Percentiles rank a stretch among this genome's conserved stretches.
Conservation (phyloP, 2,329 filamentous ascomycete species). For the Ophiocordyceps australis region DNA sequence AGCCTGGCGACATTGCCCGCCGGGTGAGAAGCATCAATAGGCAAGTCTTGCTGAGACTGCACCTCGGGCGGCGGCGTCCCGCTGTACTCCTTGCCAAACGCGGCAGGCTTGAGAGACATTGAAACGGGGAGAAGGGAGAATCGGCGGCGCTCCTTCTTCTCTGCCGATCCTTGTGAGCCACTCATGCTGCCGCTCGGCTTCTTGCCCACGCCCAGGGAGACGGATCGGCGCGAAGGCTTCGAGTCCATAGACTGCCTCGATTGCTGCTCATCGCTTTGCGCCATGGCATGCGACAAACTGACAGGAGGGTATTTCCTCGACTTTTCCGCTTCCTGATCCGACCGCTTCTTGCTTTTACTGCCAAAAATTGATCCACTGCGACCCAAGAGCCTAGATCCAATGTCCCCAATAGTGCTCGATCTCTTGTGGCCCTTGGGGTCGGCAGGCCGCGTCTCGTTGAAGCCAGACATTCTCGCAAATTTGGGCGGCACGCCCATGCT, state of each 20-base stretch:
- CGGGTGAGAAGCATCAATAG: conserved; percentile 25
- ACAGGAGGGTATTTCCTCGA: conserved; percentile 69
- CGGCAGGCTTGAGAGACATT: conserved; percentile 47
- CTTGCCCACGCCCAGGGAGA: conserved; percentile 50
- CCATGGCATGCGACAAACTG: conserved; percentile 65
- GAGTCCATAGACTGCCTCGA: conserved; percentile 52
- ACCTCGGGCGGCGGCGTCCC: conserved; percentile 20
- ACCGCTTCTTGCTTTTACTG: conserved; percentile 33
- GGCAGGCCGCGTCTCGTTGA: conserved; percentile 29
- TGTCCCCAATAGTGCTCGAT: conserved; percentile 60
- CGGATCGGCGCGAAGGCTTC: conserved; percentile 45
- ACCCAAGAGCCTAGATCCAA: conserved; percentile 72
- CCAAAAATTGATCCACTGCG: conserved; percentile 69
- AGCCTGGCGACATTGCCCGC: conserved; percentile 14
- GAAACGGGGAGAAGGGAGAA: conserved; percentile 53
- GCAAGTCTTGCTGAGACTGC: conserved; percentile 32
- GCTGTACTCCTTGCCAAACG: conserved; percentile 32
- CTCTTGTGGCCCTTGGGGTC: conserved; percentile 42
- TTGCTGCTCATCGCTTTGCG: conserved; percentile 32
- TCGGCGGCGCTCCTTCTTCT: conserved; percentile 41
- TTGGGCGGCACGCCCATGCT: conserved; percentile 41
- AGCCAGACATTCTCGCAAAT: conserved; percentile 38
- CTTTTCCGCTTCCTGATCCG: conserved; percentile 36
- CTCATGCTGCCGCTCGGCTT: conserved; percentile 50
- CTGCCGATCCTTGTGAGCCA: conserved; percentile 34